Base-by-base conservation (phyloP, 441 rosid genomes). In the Erodium trifolium region DNA sequence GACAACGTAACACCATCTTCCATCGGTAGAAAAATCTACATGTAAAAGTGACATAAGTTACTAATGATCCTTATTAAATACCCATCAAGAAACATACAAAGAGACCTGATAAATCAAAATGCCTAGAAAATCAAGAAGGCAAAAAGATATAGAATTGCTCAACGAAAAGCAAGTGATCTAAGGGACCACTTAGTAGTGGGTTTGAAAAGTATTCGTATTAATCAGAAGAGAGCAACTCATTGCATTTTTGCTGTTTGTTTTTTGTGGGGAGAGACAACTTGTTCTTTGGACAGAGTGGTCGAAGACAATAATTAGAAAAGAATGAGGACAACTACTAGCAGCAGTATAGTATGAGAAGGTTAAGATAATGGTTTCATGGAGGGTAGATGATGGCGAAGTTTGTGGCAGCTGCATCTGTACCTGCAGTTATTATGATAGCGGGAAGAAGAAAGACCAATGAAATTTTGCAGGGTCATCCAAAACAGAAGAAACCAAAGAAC, bases 11-110 rank as follows among this genome's bases (percentile, higher is more conserved):
- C 57, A 51, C 57, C 57, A 51, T 51, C 57, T 51, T 51, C 57
- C 57, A 51, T 51, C 57, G 16, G 57, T 51, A 51, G 57, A 51
- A 51, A 51, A 51, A 51, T 51, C 57, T 51, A 51, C 57, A 51
- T 12, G 16, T 14, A 51, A 14, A 51, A n/a, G 16, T 11, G 14
- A n/a, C 13, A 3, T n/a, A 51, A 51, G 17, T 51, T 51, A 51
- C 14, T 12, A 51, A 51, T 51, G 16, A n/a, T 2, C 57, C 2
- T 4, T 51, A 51, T n/a, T 1, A 51, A 2, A 51, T 9, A 5
- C 17, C 2, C 57, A 51, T 51, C 5, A n/a, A 51, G 13, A 51
- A 51, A 6, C 57, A 51, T 51, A 39, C 11, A 9, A 39, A 39
- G 11, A 39, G 45, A 39, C 45, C 45, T 39, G 11, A 39, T 39